Conservation (phyloP, 495 filamentous ascomycete genomes). For the Cladorrhinum samala region DNA sequence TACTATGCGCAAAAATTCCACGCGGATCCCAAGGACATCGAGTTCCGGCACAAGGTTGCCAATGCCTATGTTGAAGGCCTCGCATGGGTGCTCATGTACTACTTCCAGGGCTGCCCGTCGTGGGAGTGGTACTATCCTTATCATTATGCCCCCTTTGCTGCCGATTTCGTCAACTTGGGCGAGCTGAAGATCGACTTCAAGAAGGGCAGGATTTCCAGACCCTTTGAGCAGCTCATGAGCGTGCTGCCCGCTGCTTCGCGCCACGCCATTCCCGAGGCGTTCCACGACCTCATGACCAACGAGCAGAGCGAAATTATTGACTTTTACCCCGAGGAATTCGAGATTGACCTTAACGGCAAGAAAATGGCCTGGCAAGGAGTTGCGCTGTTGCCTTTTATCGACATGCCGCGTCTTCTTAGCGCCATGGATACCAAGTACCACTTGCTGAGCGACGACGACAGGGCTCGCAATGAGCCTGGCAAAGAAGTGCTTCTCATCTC, state of each 20-base stretch:
- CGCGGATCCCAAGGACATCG: slow-evolving; percentile 72
- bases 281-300: slow-evolving; percentile 82
- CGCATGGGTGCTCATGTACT: slow-evolving; percentile 96
- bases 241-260: slow-evolving; percentile 89
- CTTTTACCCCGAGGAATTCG: slow-evolving; percentile 94
- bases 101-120: slow-evolving; percentile 95
- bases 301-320: slow-evolving; percentile 87
- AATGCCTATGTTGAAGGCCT: slow-evolving; percentile 90
- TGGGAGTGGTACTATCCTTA: slow-evolving; percentile 99
- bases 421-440: slow-evolving; percentile 82
- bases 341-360: slow-evolving; percentile 91
- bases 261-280: slow-evolving; percentile 80
- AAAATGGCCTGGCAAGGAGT: slow-evolving; percentile 99
- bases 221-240: slow-evolving; percentile 98
- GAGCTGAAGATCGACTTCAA: slow-evolving; percentile 77
- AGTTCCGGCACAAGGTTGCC: slow-evolving; percentile 89
- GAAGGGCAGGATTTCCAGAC: slow-evolving; percentile 79
- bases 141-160: slow-evolving; percentile 95
- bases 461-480: slow-evolving; percentile 70
- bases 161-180: slow-evolving; percentile 81
- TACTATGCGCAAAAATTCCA: slow-evolving; percentile 98
- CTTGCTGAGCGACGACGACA: slow-evolving; percentile 70
- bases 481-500: slow-evolving; percentile 78
- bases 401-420: slow-evolving; percentile 75
- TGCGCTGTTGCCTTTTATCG: slow-evolving; percentile 89